These are phyloP conservation scores for Podila clonocystis DNA, from an alignment of 192 early-diverging fungal genomes.

Conservation along the genomic window DNA sequence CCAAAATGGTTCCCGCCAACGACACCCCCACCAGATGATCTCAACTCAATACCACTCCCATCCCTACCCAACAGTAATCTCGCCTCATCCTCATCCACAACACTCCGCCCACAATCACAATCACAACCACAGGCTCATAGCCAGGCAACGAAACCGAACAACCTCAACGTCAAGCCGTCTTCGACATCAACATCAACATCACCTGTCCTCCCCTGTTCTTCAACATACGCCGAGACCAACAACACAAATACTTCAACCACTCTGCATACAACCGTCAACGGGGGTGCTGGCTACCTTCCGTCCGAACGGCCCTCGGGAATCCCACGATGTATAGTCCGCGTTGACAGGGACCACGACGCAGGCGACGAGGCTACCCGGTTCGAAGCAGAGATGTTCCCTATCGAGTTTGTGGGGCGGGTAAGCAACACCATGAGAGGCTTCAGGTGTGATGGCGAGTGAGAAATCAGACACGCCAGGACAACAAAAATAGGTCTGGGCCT, in stretches of 20 bases:
- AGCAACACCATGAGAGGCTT: neutral
- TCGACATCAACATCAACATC: neutral
- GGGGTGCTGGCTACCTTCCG: neutral
- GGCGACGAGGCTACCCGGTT: slow-evolving; percentile 39
- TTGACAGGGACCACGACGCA: slow-evolving; percentile 34
- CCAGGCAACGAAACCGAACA: neutral
- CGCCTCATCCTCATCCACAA: slow-evolving; percentile 1
- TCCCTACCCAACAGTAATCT: neutral
- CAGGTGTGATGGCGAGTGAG: neutral
- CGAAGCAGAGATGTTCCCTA: slow-evolving; percentile 36
- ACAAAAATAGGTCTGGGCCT: too few relatives aligned
- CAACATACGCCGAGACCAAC: neutral
- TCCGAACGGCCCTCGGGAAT: slow-evolving; percentile 23
- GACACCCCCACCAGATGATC: slow-evolving; percentile 14
- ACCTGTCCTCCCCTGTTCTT: neutral
- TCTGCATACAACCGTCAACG: neutral
- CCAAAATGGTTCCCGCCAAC: slow-evolving; percentile 21
- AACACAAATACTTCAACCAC: neutral
- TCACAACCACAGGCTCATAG: neutral
- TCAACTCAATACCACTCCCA: slow-evolving; percentile 12
- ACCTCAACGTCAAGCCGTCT: neutral
- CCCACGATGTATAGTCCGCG: slow-evolving; percentile 28
- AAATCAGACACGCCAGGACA: neutral
- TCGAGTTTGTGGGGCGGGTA: slow-evolving; percentile 45
- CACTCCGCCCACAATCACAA: neutral